Evolutionary conservation across 768 basidiomycete genomes (phyloP).

Genomic region (Porphyrellus cyaneotinctus): DNA sequence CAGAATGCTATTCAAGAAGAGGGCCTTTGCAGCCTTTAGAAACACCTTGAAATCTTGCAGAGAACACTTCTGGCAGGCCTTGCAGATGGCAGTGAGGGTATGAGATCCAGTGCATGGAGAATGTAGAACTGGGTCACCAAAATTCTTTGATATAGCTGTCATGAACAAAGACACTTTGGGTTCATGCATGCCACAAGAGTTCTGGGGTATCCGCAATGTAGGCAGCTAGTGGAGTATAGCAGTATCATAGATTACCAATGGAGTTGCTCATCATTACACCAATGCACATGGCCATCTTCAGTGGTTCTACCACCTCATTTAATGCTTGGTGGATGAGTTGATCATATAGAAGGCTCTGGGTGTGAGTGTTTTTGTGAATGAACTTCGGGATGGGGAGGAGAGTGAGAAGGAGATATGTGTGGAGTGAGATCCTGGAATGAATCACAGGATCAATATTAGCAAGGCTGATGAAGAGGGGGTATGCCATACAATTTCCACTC

Average conservation of each 20-base stretch:
- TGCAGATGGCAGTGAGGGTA: no score
- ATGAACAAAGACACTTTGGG: background rate
- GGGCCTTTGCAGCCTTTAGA: background rate
- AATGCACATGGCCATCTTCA: no score
- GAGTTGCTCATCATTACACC: no score
- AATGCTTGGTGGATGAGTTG: background rate
- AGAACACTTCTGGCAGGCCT: background rate
- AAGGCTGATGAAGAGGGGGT: background rate
- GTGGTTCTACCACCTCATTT: no score
- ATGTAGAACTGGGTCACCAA: no score
- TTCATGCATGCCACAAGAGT: background rate
- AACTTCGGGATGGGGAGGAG: background rate
- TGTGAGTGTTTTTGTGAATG: no score
- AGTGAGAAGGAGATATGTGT: no score
- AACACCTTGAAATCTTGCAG: background rate
- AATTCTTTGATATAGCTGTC: background rate
- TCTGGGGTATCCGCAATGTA: background rate
- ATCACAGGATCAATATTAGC: background rate
- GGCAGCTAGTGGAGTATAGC: background rate
- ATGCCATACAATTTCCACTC: background rate
- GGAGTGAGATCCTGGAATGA: no score
- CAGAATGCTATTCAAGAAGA: background rate
- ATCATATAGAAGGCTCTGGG: no score
- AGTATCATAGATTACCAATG: no score
- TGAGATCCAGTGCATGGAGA: no score